Percentiles rank a stretch among this genome's conserved stretches.
Conservation (phyloP, 805 yeast genomes). For the Pichia manshurica region DNA sequence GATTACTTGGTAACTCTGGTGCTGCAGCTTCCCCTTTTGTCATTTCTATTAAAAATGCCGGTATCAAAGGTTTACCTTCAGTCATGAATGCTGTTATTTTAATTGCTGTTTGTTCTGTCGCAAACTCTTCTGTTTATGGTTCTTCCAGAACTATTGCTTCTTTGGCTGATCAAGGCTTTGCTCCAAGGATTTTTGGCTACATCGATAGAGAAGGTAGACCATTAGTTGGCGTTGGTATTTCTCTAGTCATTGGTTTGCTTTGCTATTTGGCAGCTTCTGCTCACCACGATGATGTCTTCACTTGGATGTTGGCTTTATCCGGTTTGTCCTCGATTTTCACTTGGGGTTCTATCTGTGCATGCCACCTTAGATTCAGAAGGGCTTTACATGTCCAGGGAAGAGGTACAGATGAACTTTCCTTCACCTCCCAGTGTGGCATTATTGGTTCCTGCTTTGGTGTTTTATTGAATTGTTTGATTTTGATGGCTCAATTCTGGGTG, state of each 20-base stretch:
- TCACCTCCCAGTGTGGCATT: constrained; percentile 59
- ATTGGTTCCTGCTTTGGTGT: constrained; percentile 60
- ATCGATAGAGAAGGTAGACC: constrained; percentile 77
- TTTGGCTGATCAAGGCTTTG: constrained; percentile 62
- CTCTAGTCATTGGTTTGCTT: constrained; percentile 48
- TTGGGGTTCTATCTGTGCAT: constrained; percentile 67
- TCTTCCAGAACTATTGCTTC: constrained; percentile 64
- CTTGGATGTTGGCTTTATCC: constrained; percentile 70
- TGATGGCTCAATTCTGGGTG: constrained; percentile 74
- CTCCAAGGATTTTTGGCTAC: constrained; percentile 56
- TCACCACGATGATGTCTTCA: constrained; percentile 49
- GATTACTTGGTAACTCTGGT: constrained; percentile 42
- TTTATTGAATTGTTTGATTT: constrained; percentile 48
- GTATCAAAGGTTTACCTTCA: constrained; percentile 58
- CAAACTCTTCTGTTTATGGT: constrained; percentile 68
- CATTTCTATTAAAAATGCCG: constrained; percentile 57
- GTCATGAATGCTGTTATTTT: constrained; percentile 68
- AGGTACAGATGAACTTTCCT: constrained; percentile 57
- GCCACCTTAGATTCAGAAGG: constrained; percentile 62
- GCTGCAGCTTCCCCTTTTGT: constrained; percentile 64
- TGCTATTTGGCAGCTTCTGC: constrained; percentile 58
- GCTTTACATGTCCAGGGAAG: constrained; percentile 64
- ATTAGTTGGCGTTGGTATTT: constrained; percentile 52
- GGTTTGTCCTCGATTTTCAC: constrained; percentile 69
- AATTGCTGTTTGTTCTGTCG: constrained; percentile 66